Conservation (phyloP, 129 eudicot genomes). For the Artemisia annua region DNA sequence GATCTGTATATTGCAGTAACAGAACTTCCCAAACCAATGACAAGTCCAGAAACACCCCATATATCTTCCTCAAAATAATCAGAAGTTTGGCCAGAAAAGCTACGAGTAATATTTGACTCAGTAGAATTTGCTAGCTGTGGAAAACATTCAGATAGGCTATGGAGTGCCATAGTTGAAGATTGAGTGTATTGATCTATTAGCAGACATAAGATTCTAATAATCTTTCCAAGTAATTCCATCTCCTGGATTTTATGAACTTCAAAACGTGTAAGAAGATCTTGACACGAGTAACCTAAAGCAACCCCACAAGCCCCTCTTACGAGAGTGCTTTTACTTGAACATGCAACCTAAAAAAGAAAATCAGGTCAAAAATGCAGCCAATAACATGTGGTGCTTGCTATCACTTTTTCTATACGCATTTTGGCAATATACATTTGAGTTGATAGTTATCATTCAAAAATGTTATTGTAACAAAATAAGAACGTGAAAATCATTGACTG, state of each 20-base stretch:
- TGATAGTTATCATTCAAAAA: background rate
- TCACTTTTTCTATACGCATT: conserved; percentile 12
- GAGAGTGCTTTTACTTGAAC: conserved; percentile 72
- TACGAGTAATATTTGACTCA: conserved; percentile 27
- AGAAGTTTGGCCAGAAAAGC: conserved; percentile 14
- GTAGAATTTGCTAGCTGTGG: conserved; percentile 38
- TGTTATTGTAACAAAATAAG: background rate
- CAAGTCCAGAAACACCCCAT: conserved; percentile 92
- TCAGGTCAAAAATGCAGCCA: conserved; percentile 21
- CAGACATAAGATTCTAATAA: conserved; percentile 53
- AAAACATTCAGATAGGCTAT: conserved; percentile 46
- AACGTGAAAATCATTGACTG: background rate
- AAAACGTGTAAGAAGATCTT: conserved; percentile 69
- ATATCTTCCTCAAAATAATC: conserved; percentile 73
- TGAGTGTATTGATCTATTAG: conserved; percentile 48
- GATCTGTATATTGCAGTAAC: conserved; percentile 70
- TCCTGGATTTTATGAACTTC: conserved; percentile 53
- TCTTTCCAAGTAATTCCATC: conserved; percentile 57
- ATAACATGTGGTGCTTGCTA: conserved; percentile 15
- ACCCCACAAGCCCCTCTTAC: conserved; percentile 98
- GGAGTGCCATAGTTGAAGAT: conserved; percentile 46
- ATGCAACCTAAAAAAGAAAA: conserved; percentile 58
- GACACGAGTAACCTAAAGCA: conserved; percentile 87
- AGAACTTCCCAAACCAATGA: conserved; percentile 75
- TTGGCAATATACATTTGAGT: background rate